A percentile compares a stretch with the other conserved stretches of the same genome.
Conservation (phyloP, 176 grass and related monocot species). For the Ampelocalamus luodianensis region DNA sequence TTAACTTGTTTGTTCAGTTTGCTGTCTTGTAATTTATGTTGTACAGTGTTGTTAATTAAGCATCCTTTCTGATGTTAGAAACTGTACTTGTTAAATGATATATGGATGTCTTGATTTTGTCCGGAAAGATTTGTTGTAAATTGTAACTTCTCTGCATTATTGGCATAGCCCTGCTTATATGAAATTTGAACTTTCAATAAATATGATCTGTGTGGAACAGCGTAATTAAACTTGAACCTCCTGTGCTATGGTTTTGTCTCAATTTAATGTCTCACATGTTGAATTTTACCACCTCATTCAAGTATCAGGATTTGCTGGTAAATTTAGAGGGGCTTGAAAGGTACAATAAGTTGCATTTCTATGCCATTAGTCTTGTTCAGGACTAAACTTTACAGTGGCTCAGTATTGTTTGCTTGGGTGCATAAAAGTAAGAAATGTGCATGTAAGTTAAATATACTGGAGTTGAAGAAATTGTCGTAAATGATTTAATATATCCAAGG, state of each 20-base stretch:
- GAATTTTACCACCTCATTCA: neutral
- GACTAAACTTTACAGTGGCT: neutral
- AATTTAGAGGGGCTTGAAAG: no score
- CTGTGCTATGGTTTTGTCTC: neutral
- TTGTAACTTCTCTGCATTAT: neutral
- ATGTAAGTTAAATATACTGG: neutral
- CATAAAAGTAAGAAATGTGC: neutral
- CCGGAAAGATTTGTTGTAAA: neutral
- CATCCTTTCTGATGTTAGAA: conserved; percentile 5
- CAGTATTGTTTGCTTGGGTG: neutral
- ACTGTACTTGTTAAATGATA: conserved; percentile 17
- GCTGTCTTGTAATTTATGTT: neutral
- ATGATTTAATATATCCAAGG: neutral
- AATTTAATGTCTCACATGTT: neutral
- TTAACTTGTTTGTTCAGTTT: neutral
- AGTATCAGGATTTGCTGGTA: neutral
- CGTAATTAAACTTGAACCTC: neutral
- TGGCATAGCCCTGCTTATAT: neutral
- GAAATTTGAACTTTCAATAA: neutral
- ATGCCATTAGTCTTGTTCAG: neutral
- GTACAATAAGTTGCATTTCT: neutral
- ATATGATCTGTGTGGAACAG: neutral
- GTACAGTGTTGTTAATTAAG: neutral
- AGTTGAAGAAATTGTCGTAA: neutral
- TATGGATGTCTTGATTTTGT: neutral